Percentiles rank a stretch among this genome's conserved stretches.
Evolutionary conservation across 129 eudicot genomes (phyloP).

Genomic region (Solidago caesia): DNA sequence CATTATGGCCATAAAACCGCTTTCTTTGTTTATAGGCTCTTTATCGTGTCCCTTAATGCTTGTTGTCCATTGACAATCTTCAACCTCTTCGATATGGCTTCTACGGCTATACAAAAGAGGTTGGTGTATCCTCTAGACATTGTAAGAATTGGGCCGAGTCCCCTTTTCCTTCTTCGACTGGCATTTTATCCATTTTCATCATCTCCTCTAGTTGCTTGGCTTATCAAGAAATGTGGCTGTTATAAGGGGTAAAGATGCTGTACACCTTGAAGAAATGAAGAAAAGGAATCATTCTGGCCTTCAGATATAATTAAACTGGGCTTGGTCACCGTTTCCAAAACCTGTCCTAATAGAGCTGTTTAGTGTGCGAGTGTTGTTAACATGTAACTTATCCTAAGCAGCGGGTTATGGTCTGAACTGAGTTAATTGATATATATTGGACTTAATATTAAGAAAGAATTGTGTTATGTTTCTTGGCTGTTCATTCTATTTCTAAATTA

Average conservation of each 20-base stretch:
- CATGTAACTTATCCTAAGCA: not conserved
- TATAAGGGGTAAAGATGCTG: not conserved
- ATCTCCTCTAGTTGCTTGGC: too few species aligned
- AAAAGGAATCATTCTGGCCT: not conserved
- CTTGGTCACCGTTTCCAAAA: not conserved
- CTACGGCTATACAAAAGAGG: too few species aligned
- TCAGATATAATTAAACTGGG: not conserved
- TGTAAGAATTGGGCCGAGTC: too few species aligned
- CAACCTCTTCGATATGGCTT: too few species aligned
- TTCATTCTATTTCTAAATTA: not conserved
- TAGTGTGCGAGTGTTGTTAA: not conserved
- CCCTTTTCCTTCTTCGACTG: too few species aligned
- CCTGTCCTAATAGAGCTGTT: not conserved
- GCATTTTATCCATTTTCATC: too few species aligned
- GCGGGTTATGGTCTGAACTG: not conserved
- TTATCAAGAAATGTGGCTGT: not conserved
- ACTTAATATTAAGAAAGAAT: not conserved
- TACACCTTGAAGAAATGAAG: not conserved
- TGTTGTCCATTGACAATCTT: too few species aligned
- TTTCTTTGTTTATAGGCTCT: too few species aligned
- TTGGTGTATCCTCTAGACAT: too few species aligned
- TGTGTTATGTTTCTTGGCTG: conserved; percentile 3
- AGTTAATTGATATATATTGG: not conserved
- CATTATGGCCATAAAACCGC: too few species aligned
- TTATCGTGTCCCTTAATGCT: too few species aligned